A percentile compares a stretch with the other conserved stretches of the same genome.
Conservation (phyloP, 1,139 yeast species). For the Barnettozyma hawaiiensis region DNA sequence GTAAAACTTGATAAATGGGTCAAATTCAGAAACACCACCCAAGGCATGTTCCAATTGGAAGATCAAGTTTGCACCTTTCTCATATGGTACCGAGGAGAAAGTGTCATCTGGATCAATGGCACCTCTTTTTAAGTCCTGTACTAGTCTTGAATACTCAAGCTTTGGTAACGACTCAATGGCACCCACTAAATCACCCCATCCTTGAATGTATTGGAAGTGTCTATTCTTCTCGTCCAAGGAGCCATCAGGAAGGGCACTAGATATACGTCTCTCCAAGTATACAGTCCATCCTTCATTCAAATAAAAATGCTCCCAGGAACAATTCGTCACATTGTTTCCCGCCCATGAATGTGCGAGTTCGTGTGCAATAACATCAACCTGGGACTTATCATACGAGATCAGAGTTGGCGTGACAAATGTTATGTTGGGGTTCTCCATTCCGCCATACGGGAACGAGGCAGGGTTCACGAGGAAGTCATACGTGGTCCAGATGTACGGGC, state of each 20-base stretch:
- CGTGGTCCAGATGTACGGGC: slow-evolving; percentile 78
- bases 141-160: slow-evolving; percentile 53
- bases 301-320: slow-evolving; percentile 94
- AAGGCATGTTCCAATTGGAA: slow-evolving; percentile 63
- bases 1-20: slow-evolving; percentile 74
- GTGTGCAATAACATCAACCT: slow-evolving; percentile 86
- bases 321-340: slow-evolving; percentile 84
- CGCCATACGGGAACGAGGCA: slow-evolving; percentile 85
- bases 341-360: slow-evolving; percentile 93
- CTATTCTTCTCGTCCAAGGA: slow-evolving; percentile 74
- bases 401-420: slow-evolving; percentile 91
- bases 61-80: slow-evolving; percentile 79
- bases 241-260: slow-evolving; percentile 37
- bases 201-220: slow-evolving; percentile 79
- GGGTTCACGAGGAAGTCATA: slow-evolving; percentile 82
- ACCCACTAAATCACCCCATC: slow-evolving; percentile 77
- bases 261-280: slow-evolving; percentile 78
- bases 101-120: slow-evolving; percentile 80
- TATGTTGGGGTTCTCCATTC: slow-evolving; percentile 92
- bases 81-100: slow-evolving; percentile 84
- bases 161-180: slow-evolving; percentile 54
- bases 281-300: slow-evolving; percentile 97
- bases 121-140: slow-evolving; percentile 60
- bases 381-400: slow-evolving; percentile 79
- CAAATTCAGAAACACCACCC: slow-evolving; percentile 60